phyloP scores from a whole-genome alignment of 306 rosid species.

The Medicago truncatula region MtrunA17r5.0-ANR NC_053046.1:42394001-42394500 shows the following conservation, averaged over 20 bases:
- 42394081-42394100: conserved; percentile 49
- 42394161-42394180: conserved; percentile 83
- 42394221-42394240: conserved; percentile 71
- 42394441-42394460: conserved; percentile 60
- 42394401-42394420: conserved; percentile 87
- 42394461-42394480: conserved; percentile 63
- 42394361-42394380: conserved; percentile 73
- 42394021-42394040: conserved; percentile 70
- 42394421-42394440: conserved; percentile 73
- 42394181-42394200: conserved; percentile 92
- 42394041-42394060: conserved; percentile 54
- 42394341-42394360: conserved; percentile 61
- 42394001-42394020: conserved; percentile 47
- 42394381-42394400: conserved; percentile 71
- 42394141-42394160: conserved; percentile 66
- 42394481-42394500: conserved; percentile 55
- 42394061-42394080: conserved; percentile 50
- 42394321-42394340: conserved; percentile 61
- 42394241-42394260: conserved; percentile 71
- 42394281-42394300: conserved; percentile 59
- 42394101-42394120: conserved; percentile 56
- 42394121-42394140: conserved; percentile 88
- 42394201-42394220: conserved; percentile 93
- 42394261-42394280: conserved; percentile 52
- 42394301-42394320: conserved; percentile 57